Evolutionary conservation across 768 basidiomycete genomes (phyloP).

Genomic region (Trichaptum fuscoviolaceum): DNA sequence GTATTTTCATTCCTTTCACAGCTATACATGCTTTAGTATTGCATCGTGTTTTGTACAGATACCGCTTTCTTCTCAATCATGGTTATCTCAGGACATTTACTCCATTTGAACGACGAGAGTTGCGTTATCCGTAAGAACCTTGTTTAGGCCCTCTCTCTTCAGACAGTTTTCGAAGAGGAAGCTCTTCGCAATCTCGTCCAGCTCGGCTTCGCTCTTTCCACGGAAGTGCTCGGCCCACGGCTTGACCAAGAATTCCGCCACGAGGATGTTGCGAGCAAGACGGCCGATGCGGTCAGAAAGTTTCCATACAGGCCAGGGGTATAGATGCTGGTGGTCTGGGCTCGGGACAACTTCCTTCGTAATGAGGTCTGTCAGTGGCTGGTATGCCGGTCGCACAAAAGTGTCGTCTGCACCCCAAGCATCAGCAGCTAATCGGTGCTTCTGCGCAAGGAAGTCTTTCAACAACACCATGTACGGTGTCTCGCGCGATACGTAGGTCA

Average conservation of each 20-base stretch:
- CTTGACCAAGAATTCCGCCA: conserved; percentile 64
- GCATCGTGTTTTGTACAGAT: background rate
- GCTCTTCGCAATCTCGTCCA: conserved; percentile 71
- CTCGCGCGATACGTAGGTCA: conserved; percentile 66
- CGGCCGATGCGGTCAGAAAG: conserved; percentile 49
- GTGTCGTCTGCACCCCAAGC: conserved; percentile 71
- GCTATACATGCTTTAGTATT: background rate
- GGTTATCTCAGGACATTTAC: background rate
- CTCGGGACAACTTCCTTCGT: conserved; percentile 45
- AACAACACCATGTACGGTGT: conserved; percentile 71
- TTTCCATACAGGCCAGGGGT: conserved; percentile 64
- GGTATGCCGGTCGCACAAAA: conserved; percentile 51
- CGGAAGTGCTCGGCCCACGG: conserved; percentile 72
- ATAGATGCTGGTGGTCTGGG: conserved; percentile 44
- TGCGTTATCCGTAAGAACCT: conserved; percentile 42
- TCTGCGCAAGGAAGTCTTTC: conserved; percentile 65
- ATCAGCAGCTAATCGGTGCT: conserved; percentile 72
- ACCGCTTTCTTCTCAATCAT: background rate
- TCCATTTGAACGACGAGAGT: conserved; percentile 7
- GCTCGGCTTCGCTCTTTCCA: conserved; percentile 50
- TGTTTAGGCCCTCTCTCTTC: conserved; percentile 62
- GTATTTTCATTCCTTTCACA: background rate
- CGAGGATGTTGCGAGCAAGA: conserved; percentile 59
- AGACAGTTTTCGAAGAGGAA: conserved; percentile 68
- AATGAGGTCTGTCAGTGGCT: conserved; percentile 62